Percentiles rank a stretch among this genome's conserved stretches.
Conservation (phyloP, 257 asterid species). For the Cynanchum wilfordii region DNA sequence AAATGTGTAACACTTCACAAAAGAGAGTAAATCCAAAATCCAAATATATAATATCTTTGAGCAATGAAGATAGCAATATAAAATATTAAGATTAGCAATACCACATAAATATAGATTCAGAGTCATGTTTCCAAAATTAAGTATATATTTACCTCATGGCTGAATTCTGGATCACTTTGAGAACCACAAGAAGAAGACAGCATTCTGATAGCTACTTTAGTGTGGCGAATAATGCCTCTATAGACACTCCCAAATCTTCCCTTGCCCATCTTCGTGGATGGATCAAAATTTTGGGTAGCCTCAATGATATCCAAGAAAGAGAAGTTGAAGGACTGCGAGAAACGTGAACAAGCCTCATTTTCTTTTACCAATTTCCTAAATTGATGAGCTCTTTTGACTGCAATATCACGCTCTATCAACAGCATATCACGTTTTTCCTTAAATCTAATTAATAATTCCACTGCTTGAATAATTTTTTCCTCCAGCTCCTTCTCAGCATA, state of each 20-base stretch:
- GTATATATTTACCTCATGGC: conserved; percentile 46
- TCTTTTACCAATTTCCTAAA: conserved; percentile 36
- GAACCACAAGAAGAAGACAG: conserved; percentile 64
- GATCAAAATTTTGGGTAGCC: conserved; percentile 71
- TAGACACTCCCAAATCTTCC: conserved; percentile 76
- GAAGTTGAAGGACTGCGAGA: conserved; percentile 43
- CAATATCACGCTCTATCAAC: conserved; percentile 57
- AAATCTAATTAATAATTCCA: conserved; percentile 62
- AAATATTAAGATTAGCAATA: neutral
- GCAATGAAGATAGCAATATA: neutral
- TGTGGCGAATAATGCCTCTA: conserved; percentile 57
- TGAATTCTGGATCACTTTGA: conserved; percentile 70
- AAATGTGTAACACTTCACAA: neutral
- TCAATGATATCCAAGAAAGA: conserved; percentile 68
- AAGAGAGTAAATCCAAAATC: neutral
- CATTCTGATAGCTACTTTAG: conserved; percentile 81
- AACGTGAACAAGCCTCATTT: conserved; percentile 30
- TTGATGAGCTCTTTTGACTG: conserved; percentile 43
- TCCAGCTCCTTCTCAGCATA: conserved; percentile 73
- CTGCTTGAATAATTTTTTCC: conserved; percentile 86
- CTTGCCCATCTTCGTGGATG: conserved; percentile 71
- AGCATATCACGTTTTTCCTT: conserved; percentile 68
- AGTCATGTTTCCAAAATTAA: neutral
- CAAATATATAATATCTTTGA: neutral
- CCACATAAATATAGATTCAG: neutral